Evolutionary conservation across 257 asterid genomes (phyloP).

Genomic region (Linderniella brevidens): DNA sequence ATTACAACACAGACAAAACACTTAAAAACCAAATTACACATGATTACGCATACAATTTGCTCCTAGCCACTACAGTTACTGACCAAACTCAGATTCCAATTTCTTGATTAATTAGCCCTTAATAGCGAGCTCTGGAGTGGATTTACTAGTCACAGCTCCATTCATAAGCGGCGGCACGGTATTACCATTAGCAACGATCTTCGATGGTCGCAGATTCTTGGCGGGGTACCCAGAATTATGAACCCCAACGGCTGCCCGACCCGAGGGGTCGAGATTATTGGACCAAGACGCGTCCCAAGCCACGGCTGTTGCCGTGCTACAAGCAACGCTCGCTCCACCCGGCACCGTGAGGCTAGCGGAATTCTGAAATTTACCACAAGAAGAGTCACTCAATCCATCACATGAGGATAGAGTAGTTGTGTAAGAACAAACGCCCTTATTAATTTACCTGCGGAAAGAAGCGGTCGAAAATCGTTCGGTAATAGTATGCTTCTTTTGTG

Average conservation of each 20-base stretch:
- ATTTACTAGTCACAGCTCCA: too few relatives aligned
- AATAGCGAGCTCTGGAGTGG: too few relatives aligned
- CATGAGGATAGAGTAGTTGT: too few relatives aligned
- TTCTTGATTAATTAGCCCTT: too few relatives aligned
- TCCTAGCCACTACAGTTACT: too few relatives aligned
- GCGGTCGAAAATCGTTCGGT: constrained; percentile 77
- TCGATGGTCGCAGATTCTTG: constrained; percentile 6
- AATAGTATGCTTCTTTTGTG: constrained; percentile 81
- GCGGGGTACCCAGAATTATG: constrained; percentile 69
- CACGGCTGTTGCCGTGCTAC: constrained; percentile 79
- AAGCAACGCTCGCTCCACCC: constrained; percentile 83
- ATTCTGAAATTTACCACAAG: constrained; percentile 31
- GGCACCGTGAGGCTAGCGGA: constrained; percentile 73
- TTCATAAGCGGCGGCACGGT: not conserved
- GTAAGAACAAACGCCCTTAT: not conserved
- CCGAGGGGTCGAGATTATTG: constrained; percentile 73
- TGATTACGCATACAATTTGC: too few relatives aligned
- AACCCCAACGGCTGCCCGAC: constrained; percentile 85
- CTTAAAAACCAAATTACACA: too few relatives aligned
- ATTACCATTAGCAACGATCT: not conserved
- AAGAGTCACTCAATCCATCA: too few relatives aligned
- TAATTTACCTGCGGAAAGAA: constrained; percentile 74
- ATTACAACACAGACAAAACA: too few relatives aligned
- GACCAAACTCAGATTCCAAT: too few relatives aligned
- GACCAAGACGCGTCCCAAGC: constrained; percentile 93